These are phyloP conservation scores for Lasiodiplodia theobromae DNA, from an alignment of 2,329 filamentous ascomycete genomes.

Conservation along the genomic window DNA sequence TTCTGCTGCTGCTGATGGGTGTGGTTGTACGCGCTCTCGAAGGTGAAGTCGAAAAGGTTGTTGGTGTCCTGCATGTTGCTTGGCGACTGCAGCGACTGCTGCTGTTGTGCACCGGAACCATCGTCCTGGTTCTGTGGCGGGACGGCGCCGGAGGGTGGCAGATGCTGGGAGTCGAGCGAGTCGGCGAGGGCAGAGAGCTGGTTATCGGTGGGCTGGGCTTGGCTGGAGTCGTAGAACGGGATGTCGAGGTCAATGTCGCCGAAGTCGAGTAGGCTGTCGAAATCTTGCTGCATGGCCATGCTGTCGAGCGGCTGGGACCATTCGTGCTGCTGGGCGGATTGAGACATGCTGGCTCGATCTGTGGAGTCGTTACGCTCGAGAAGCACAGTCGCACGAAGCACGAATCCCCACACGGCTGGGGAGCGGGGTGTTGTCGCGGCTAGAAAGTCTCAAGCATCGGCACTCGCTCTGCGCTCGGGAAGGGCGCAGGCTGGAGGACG, in stretches of 20 bases:
- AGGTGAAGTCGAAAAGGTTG: conserved; percentile 43
- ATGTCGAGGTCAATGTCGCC: conserved; percentile 44
- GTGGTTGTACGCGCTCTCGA: conserved; percentile 15
- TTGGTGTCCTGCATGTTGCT: conserved; percentile 38
- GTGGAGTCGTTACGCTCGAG: conserved; percentile 8
- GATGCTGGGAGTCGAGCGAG: conserved; percentile 35
- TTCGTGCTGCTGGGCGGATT: conserved; percentile 39
- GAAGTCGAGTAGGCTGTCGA: conserved; percentile 53
- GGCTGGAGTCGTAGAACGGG: conserved; percentile 39
- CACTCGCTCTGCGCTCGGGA: conserved; percentile 6
- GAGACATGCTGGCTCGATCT: conserved; percentile 24
- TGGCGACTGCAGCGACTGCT: conserved; percentile 29
- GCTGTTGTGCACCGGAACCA: conserved; percentile 34
- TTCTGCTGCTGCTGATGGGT: conserved; percentile 17
- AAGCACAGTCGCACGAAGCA: conserved; percentile 28
- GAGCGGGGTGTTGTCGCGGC: conserved; percentile 16
- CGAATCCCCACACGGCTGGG: conserved; percentile 26
- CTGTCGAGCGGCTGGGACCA: conserved; percentile 53
- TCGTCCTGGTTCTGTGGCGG: conserved; percentile 44
- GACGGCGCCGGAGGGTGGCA: conserved; percentile 34
- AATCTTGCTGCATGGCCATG: conserved; percentile 52
- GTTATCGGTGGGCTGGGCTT: conserved; percentile 34
- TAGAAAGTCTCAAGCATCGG: conserved; percentile 8
- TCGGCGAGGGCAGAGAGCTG: conserved; percentile 43
- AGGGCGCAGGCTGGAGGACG: background rate